Base-by-base conservation (phyloP, 768 basidiomycete genomes). In the Imleria badia region DNA sequence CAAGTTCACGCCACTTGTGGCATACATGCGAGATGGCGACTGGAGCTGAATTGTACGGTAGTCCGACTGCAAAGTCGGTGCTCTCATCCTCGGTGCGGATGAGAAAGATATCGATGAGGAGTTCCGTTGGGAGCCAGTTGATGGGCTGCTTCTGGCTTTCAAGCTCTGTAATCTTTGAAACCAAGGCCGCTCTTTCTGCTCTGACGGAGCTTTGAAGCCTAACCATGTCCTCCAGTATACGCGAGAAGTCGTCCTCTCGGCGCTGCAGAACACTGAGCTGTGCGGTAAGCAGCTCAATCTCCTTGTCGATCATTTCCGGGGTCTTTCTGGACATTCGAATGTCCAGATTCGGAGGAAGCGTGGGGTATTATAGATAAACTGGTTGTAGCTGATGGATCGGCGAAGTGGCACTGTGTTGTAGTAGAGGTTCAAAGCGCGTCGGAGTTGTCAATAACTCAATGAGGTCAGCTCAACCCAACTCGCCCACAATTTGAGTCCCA, bases 91-190 rank as follows among this genome's bases (percentile, higher is more conserved):
- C 60, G 34, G 59, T 46, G 35, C 63, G 61, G 26, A 71, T 58
- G 49, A 71, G 53, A 55, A 82, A 83, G 48, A 81, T 72, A 8
- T 75, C 70, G 36, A 71, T 59, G 39, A 83, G 73, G 19, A 82
- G 64, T 57, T 83, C 81, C 35, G 72, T 54, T 14, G 81, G 81
- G 43, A 82, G 74, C 75, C 78, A 79, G 56, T 80, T 76, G 51
- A 81, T 72, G 15, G 81, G 81, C 23, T 74, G 68, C 43, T 69
- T 74, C 60, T 75, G 71, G 14, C 67, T 71, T 42, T 77, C 66
- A n/a, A 82, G 67, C 22, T 67, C 65, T 51, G 45, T 58, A 36
- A 67, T 62, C 52, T 66, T 70, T 34, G 60, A 57, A 44, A 68
- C 67, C 30, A 78, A 58, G 0, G 54, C 61, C 52, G 60, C 58